Base-by-base conservation (phyloP, 768 basidiomycete species). In the Clavulina sp. region DNA sequence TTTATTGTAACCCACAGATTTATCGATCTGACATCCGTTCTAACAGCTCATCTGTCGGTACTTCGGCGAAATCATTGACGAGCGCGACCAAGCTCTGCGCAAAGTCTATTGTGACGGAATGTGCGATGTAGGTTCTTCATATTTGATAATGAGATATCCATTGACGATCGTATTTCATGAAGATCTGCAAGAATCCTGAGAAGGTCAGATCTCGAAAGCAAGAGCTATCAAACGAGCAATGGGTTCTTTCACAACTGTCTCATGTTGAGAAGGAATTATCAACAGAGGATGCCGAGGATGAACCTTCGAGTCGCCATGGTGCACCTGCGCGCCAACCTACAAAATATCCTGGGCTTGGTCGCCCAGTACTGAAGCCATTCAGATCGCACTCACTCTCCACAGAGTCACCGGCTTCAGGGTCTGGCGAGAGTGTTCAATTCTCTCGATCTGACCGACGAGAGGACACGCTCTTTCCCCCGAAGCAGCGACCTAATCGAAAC, bases 101-200 rank as follows among this genome's bases (percentile, higher is more conserved):
- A 70, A 69, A 51, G 59, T 59, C 3, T 77, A 82, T 57, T 89
- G 86, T 58, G 64, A 80, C 49, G 68, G 70, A 44, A 87, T 86
- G 83, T 89, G 86, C 58, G 86, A 89, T 61, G 85, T 85, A 59
- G 24, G 78, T 63, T 1, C 58, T 9, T 16, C 32, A 49, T 3
- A 36, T 1, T 19, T 18, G 3, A 18, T 41, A 6, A n/a, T 41
- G 21, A 21, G 6, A n/a, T n/a, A 21, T 31, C 6, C 29, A 41
- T 3, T 52, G 9, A 50, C 36, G 50, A 32, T 34, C 13, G 19
- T 28, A 9, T 18, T 23, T 7, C 13, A 3, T 44, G 13, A 51
- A 87, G 85, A 72, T 85, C 2, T 88, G 86, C 66, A 84, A 81
- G 64, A 77, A 77, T 56, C 81, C 83, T 0, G 78, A 78, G 23